Conservation (phyloP, 371 early-diverging fungal species). For the Mucor velutinosus region DNA sequence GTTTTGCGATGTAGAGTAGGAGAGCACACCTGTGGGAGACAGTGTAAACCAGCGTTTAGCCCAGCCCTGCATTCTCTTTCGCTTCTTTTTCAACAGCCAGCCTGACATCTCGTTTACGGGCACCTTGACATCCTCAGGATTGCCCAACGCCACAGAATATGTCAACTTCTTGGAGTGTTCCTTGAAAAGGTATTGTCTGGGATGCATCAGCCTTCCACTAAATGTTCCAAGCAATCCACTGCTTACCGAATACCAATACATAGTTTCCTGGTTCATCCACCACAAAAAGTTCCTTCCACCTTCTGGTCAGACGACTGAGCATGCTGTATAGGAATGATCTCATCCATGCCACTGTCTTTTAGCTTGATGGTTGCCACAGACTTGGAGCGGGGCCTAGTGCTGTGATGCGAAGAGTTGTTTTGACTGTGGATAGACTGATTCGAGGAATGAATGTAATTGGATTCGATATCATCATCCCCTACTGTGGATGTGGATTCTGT, state of each 20-base stretch:
- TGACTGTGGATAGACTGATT: slow-evolving; percentile 18
- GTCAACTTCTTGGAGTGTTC: slow-evolving; percentile 91
- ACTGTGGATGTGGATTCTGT: slow-evolving; percentile 4
- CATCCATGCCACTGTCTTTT: slow-evolving; percentile 39
- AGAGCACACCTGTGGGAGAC: slow-evolving; percentile 64
- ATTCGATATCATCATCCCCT: slow-evolving; percentile 14
- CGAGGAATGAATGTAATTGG: slow-evolving; percentile 9
- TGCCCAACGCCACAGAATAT: slow-evolving; percentile 67
- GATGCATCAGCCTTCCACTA: not conserved
- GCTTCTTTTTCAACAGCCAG: slow-evolving; percentile 87
- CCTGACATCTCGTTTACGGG: slow-evolving; percentile 56
- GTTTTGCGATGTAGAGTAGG: slow-evolving; percentile 65
- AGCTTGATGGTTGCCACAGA: slow-evolving; percentile 39
- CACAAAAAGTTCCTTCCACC: slow-evolving; percentile 32
- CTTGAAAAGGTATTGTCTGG: slow-evolving; percentile 91
- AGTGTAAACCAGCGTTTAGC: slow-evolving; percentile 78
- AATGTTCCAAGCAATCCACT: no score
- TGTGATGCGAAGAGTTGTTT: not conserved
- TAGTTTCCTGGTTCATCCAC: slow-evolving; percentile 48
- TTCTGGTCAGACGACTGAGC: slow-evolving; percentile 37
- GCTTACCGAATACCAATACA: slow-evolving; percentile 48
- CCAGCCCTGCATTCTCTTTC: slow-evolving; percentile 90
- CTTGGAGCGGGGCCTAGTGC: slow-evolving; percentile 33
- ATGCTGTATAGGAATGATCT: slow-evolving; percentile 46
- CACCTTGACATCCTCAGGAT: slow-evolving; percentile 16